phyloP scores from a whole-genome alignment of 352 stramenopile species.

The Achlya hypogyna region DNA sequence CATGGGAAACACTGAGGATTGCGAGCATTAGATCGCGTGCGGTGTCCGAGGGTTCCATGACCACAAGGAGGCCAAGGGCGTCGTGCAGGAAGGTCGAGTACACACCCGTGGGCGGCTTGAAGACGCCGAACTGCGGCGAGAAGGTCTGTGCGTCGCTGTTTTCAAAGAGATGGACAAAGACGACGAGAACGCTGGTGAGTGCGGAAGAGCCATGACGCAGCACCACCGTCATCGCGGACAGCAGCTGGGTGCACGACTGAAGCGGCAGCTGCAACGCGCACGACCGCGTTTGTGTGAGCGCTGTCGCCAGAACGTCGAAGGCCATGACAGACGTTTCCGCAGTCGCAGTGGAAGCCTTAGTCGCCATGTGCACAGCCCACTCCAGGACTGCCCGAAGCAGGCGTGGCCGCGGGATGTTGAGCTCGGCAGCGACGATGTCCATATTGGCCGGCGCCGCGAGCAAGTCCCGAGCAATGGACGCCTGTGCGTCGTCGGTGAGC shows the following conservation, averaged over 20 bases:
- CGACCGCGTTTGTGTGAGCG: not conserved
- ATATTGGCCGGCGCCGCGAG: not conserved
- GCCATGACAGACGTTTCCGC: not conserved
- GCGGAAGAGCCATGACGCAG: conserved; percentile 23
- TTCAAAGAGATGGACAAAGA: conserved; percentile 44
- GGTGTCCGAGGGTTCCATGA: conserved; percentile 20
- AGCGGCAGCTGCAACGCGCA: conserved; percentile 32
- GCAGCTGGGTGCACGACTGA: conserved; percentile 69
- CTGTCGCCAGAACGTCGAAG: conserved; percentile 9
- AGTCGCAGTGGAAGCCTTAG: not conserved
- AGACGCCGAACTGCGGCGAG: conserved; percentile 58
- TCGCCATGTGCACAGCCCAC: conserved; percentile 14
- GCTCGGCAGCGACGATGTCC: not conserved
- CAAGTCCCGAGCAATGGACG: not conserved
- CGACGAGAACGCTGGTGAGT: conserved; percentile 39
- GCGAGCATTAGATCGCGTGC: conserved; percentile 39
- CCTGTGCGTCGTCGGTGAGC: not conserved
- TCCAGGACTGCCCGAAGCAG: conserved; percentile 11
- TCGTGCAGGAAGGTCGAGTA: conserved; percentile 61
- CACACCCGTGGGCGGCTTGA: conserved; percentile 71
- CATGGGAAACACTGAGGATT: conserved; percentile 58
- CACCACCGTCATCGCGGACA: conserved; percentile 51
- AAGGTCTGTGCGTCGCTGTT: conserved; percentile 3
- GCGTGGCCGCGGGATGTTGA: not conserved
- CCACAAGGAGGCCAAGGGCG: conserved; percentile 28